Evolutionary conservation across 2,329 filamentous ascomycete genomes (phyloP).

Genomic region (Ceratocystis cacaofunesta): DNA sequence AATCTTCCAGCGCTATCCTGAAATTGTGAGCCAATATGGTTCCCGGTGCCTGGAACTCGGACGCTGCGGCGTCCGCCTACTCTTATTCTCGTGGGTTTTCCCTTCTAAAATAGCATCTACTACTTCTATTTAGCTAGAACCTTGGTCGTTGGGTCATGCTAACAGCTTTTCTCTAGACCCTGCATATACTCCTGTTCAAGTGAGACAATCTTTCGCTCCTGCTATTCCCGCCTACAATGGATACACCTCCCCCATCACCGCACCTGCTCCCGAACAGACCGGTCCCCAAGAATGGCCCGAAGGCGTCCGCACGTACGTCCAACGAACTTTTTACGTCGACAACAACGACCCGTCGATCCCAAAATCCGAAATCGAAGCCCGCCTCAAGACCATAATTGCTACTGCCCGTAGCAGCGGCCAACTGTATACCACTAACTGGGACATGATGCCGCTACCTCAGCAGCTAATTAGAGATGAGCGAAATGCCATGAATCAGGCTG

Average conservation of each 20-base stretch:
- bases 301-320: slow-evolving; percentile 76
- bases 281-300: slow-evolving; percentile 57
- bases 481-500: slow-evolving; percentile 1
- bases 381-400: slow-evolving; percentile 74
- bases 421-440: slow-evolving; percentile 68
- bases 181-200: slow-evolving; percentile 46
- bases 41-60: slow-evolving; percentile 5
- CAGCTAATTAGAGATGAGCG: slow-evolving; percentile 62
- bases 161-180: slow-evolving; percentile 26
- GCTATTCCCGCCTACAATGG: slow-evolving; percentile 24
- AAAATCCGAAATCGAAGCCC: slow-evolving; percentile 61
- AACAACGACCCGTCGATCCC: slow-evolving; percentile 50
- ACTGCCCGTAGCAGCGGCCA: slow-evolving; percentile 59
- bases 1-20: slow-evolving; percentile 12
- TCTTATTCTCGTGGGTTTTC: slow-evolving; percentile 9
- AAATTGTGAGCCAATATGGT: slow-evolving; percentile 20
- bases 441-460: slow-evolving; percentile 68
- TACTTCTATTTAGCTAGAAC: no score
- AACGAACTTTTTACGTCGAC: slow-evolving; percentile 67
- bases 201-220: slow-evolving; percentile 43
- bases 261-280: slow-evolving; percentile 20
- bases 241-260: slow-evolving; percentile 22
- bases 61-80: slow-evolving; percentile 7
- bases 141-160: background rate
- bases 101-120: background rate